Conservation (phyloP, 768 basidiomycete species). For the Psilocybe cubensis region DNA sequence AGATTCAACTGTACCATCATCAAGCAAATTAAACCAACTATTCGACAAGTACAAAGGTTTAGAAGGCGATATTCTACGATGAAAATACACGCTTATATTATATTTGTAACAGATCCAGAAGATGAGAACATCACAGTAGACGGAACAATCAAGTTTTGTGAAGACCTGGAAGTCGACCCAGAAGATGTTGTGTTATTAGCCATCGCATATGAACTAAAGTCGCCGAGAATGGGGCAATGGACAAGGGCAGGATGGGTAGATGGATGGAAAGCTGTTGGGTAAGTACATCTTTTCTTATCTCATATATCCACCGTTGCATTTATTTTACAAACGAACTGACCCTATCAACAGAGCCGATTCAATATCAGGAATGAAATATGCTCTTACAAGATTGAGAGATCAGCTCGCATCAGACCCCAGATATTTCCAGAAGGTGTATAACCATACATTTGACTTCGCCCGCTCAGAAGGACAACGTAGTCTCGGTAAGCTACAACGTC, state of each 20-base stretch:
- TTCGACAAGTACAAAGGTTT: constrained; percentile 76
- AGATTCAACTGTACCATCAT: constrained; percentile 41
- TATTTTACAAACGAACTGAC: background rate
- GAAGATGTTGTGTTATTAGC: constrained; percentile 85
- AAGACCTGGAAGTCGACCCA: constrained; percentile 69
- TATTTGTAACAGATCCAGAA: constrained; percentile 50
- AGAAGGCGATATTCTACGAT: constrained; percentile 1
- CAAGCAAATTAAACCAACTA: constrained; percentile 55
- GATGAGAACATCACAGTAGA: constrained; percentile 71
- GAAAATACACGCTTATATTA: background rate
- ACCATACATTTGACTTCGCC: constrained; percentile 81
- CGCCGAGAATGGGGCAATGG: constrained; percentile 76
- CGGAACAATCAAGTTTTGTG: constrained; percentile 79
- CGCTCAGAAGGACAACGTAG: constrained; percentile 78
- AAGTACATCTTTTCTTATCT: constrained; percentile 26
- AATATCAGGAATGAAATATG: constrained; percentile 58
- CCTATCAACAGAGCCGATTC: constrained; percentile 59
- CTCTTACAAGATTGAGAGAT: constrained; percentile 56
- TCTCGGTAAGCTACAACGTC: constrained; percentile 52
- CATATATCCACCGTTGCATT: background rate
- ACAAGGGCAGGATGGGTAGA: constrained; percentile 72
- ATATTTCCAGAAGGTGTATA: constrained; percentile 82
- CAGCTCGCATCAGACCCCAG: constrained; percentile 64
- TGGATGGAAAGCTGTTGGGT: constrained; percentile 81
- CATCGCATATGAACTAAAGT: constrained; percentile 81